Base-by-base conservation (phyloP, 257 asterid species). In the Hygrophila difformis region DNA sequence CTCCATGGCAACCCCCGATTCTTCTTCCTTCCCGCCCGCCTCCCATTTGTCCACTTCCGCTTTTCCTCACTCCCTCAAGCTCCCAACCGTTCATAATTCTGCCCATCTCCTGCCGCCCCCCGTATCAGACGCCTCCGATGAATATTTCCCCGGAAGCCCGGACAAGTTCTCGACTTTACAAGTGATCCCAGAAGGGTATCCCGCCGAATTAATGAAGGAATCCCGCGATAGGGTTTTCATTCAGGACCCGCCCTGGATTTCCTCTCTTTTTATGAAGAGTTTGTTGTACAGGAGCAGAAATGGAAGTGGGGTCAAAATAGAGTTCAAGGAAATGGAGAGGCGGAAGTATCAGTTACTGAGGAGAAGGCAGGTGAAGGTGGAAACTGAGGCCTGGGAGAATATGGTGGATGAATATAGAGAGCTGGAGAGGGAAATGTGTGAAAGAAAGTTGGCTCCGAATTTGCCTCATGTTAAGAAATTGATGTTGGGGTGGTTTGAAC, bases 311-410 rank as follows among this genome's bases (percentile, higher is more conserved):
- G 64, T 79, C 49, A 81, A 75, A 53, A 56, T 86, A 39, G 88
- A 73, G 56, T 67, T 68, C 46, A 57, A 79, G 15, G 97, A 84
- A 48, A 79, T 75, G 70, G 94, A 79, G 77, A 71, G 93, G 69
- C 72, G 82, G 4, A 84, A 69, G 66, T 84, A 84, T 51, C 47
- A 72, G 56, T 26, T 69, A 51, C 63, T 88, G 47, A 69, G 87
- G 77, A 77, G 69, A 72, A 71, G 93, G 49, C 97, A 88, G 64
- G 42, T 88, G 5, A 73, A 74, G 68, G 82, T 82, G 12, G 97
- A 88, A 51, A 88, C 95, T 0, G 87, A 88, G 85, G 97, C 91
- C 1, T 88, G 97, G 97, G 87, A 84, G 81, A 78, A 68, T 56
- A 79, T 59, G 82, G 95, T 75, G 59, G 89, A 79, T 37, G 96